These are phyloP conservation scores for Eudorina sp. DNA, from an alignment of 139 green algal genomes.

Conservation along the genomic window DNA sequence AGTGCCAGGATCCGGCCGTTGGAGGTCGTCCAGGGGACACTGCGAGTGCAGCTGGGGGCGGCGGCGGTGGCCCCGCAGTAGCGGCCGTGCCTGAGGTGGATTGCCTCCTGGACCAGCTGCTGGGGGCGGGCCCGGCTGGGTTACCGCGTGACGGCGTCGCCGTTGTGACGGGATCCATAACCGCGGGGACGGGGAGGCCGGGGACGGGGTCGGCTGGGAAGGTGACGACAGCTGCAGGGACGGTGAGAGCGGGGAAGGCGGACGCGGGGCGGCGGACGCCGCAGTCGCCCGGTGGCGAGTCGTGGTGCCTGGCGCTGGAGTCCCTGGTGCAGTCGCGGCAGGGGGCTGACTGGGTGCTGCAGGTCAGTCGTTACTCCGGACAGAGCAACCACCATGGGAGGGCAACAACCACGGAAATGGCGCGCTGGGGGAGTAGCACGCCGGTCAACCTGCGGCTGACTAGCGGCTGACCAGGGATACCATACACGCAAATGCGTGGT, in stretches of 20 bases:
- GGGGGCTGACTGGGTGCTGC: conserved; percentile 8
- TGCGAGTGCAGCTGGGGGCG: not conserved
- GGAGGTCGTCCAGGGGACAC: not conserved
- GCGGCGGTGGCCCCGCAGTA: not conserved
- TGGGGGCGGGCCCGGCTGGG: not conserved
- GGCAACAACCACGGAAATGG: no score
- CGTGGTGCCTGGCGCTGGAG: not conserved
- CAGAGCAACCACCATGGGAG: no score
- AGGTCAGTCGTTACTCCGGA: no score
- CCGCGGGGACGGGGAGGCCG: not conserved
- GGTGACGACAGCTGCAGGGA: not conserved
- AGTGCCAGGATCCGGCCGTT: not conserved
- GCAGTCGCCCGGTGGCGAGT: not conserved
- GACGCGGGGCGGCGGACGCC: not conserved
- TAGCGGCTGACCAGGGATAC: no score
- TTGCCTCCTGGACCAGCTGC: not conserved
- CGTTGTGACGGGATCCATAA: not conserved
- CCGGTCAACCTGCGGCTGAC: no score
- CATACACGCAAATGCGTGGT: no score
- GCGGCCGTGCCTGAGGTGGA: not conserved
- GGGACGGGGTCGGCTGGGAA: not conserved
- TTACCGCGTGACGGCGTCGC: not conserved
- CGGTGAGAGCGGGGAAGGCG: not conserved
- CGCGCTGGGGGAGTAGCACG: no score
- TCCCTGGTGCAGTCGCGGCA: conserved; percentile 13